Evolutionary conservation across 179 eudicot genomes (phyloP).

Genomic region (Silene coronaria): DNA sequence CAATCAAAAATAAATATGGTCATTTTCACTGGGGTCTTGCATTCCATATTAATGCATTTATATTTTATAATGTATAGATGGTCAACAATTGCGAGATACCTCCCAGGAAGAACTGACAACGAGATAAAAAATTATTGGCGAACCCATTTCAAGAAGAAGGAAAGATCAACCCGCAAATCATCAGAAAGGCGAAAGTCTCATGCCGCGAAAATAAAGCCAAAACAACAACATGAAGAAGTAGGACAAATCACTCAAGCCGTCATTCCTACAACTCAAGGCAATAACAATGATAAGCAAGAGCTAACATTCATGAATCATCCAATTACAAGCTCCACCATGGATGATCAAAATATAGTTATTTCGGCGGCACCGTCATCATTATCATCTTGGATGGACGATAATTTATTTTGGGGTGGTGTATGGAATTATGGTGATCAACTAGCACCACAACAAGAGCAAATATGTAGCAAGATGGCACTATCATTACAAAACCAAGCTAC

Average conservation of each 20-base stretch:
- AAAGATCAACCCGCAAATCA: slow-evolving; percentile 22
- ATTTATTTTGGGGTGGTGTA: slow-evolving; percentile 32
- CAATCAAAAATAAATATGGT: not conserved
- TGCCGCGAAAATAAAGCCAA: slow-evolving; percentile 3
- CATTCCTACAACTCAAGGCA: slow-evolving; percentile 1
- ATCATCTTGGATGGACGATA: slow-evolving; percentile 30
- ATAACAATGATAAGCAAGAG: slow-evolving; percentile 15
- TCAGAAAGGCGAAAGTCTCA: slow-evolving; percentile 23
- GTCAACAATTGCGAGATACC: slow-evolving; percentile 63
- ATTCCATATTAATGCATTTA: no score
- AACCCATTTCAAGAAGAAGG: slow-evolving; percentile 60
- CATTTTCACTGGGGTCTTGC: not conserved
- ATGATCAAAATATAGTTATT: slow-evolving; percentile 19
- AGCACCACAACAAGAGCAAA: slow-evolving; percentile 10
- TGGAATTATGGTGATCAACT: slow-evolving; percentile 35
- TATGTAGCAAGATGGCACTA: slow-evolving; percentile 26
- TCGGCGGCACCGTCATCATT: slow-evolving; percentile 12
- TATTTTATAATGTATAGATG: slow-evolving; percentile 30
- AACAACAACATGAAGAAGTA: not conserved
- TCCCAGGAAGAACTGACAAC: slow-evolving; percentile 63
- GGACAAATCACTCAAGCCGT: not conserved
- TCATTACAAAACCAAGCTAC: slow-evolving; percentile 20
- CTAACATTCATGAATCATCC: slow-evolving; percentile 11
- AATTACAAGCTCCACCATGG: slow-evolving; percentile 10
- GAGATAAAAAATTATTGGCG: slow-evolving; percentile 68